Evolutionary conservation across 371 early-diverging fungal species (phyloP), one percentile per base, ranked within the genome.

Genomic region (Rhizopus arrhizus): DNA sequence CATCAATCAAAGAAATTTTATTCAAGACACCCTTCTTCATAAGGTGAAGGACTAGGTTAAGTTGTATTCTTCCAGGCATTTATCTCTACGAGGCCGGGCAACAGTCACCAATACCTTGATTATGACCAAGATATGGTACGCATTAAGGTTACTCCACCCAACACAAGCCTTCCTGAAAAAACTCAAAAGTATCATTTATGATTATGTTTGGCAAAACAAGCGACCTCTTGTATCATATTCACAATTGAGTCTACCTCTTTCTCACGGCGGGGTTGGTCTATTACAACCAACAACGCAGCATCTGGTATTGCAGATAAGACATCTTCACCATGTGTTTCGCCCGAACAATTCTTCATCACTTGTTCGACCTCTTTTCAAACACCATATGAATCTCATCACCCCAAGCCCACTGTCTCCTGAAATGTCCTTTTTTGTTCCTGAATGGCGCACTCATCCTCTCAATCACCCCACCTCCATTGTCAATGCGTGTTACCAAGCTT

Each of bases 151-250:
- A 1, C 47, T 58, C 5, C 31, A 58, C 5, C 51, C 51, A 3
- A 58, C 51, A 4, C 9, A 51, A n/a, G 2, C 6, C 2, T 58
- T 58, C 42, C 3, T 53, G 3, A 34, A n/a, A 6, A 11, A 9
- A 15, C 31, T 58, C 32, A 13, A 15, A 6, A 5, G 5, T 7
- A 0, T 50, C 2, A 42, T 58, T 29, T 58, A 51, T 12, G 6
- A 40, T 10, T 58, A 22, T 8, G 51, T 58, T 0, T 58, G 59
- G 59, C 50, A 51, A 13, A 40, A 51, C 0, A 58, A 58, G 36
- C 3, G 10, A 6, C 51, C 59, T 6, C 36, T 3, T 12, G 8
- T 58, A 32, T 38, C 8, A 1, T 15, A n/a, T n/a, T 22, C 46
- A 6, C 32, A 29, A 28, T 13, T 58, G n/a, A 47, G 16, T 12